Evolutionary conservation across 192 early-diverging fungal species (phyloP), one percentile per base, ranked within the genome.

Genomic region (Coemansia sp.): DNA sequence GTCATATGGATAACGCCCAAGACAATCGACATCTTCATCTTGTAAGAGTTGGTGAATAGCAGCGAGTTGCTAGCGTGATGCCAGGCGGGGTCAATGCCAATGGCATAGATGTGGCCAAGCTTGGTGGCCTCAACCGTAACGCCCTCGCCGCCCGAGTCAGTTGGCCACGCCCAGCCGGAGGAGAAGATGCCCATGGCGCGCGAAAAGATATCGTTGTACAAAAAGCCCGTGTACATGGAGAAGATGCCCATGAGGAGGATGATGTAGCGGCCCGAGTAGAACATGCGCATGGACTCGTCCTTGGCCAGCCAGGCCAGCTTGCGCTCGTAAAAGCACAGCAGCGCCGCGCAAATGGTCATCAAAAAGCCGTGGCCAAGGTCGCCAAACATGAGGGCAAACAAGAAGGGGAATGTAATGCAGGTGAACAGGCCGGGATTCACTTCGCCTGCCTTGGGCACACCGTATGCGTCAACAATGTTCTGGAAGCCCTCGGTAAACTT

Each of bases 301-400:
- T 84, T 84, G 61, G 92, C 89, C 64, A 87, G 84, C 71, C 85
- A 90, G 53, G 80, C 84, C 41, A 98, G 83, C 66, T 86, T 83
- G 75, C 89, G 88, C 84, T 99, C 98, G 66, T 92, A 89, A 37
- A 84, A 39, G 56, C 91, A 87, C 71, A 99, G 80, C 70, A 90
- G 93, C 1, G 85, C 70, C 5, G 90, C 94, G 64, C 78, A 71
- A n/a, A 92, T 64, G 4, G 93, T 83, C 83, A 99, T 87, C 45
- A 99, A 65, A 38, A 95, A 73, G 29, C 96, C 98, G 71, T 99
- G 98, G 53, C 98, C 98, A 38, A 97, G 87, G 80, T 99, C 98
- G 64, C 98, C 98, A 87, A 99, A 99, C 98, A 99, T 99, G 63
- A 99, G 88, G 50, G 98, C 96, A 82, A 99, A 99, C 61, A 99